Base-by-base conservation (phyloP, 2,329 filamentous ascomycete genomes). In the Pseudovirgaria hyperparasitica region DNA sequence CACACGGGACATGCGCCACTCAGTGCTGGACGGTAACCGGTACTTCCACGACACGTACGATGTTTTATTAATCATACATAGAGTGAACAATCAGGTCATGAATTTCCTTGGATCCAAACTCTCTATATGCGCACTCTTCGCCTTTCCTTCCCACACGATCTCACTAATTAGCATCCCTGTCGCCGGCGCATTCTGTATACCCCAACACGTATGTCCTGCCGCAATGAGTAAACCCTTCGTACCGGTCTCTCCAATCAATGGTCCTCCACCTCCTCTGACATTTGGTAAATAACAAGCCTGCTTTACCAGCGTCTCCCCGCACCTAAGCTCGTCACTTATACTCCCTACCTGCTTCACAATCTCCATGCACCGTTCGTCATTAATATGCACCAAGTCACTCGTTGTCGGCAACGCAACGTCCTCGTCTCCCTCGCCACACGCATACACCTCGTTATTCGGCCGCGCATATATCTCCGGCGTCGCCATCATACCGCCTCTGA, bases 201-300 rank as follows among this genome's bases (percentile, higher is more conserved):
- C 90, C 90, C 90, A 98, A 58, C 87, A 96, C 2, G 85, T 93
- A 60, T 98, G 90, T 0, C 90, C 90, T 0, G 82, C 70, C 1
- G 90, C 90, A 33, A 96, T 63, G 51, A 79, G 76, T 22, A 96
- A 45, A 0, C 86, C 85, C 5, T 72, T 69, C 0, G 77, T 71
- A 2, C 69, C 67, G 6, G 85, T 86, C 28, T 66, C 60, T 0
- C 90, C 90, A 14, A 96, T 68, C 26, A 96, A 54, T 5, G 90
- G 87, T 0, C 72, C 74, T n/a, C 75, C 54, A 13, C 53, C 57
- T 3, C 55, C 51, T 29, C 50, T 57, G 33, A 86, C 79, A 38
- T 77, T 80, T 1, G 90, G 90, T 26, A 98, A 62, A 55, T 98
- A 98, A 55, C 90, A 98, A 14, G 90, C 86, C 58, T 98, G 90